Conservation (phyloP, 2,329 filamentous ascomycete genomes). For the Clonostachys rosea region DNA sequence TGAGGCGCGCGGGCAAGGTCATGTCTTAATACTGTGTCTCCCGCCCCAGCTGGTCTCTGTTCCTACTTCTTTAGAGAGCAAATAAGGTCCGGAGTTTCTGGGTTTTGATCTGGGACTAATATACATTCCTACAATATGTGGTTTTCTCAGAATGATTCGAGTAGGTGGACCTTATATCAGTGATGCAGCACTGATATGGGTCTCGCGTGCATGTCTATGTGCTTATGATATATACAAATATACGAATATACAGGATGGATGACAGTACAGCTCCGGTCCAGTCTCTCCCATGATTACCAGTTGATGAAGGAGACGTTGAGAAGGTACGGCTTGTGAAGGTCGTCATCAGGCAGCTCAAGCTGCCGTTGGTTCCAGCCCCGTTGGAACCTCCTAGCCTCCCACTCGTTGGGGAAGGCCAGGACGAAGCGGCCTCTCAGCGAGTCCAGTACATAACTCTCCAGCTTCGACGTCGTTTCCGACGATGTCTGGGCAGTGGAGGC, state of each 20-base stretch:
- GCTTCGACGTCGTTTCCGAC: slow-evolving; percentile 9
- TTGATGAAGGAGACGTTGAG: slow-evolving; percentile 19
- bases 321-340: neutral
- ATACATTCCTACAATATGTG: slow-evolving; percentile 18
- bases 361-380: slow-evolving; percentile 32
- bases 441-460: neutral
- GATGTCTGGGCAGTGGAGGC: slow-evolving; percentile 1
- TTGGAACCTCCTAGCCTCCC: slow-evolving; percentile 30
- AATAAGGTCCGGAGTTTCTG: slow-evolving; percentile 43
- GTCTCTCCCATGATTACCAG: slow-evolving; percentile 11
- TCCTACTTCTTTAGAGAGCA: slow-evolving; percentile 19
- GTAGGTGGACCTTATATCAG: too few species aligned
- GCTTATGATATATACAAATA: neutral
- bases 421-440: slow-evolving; percentile 18
- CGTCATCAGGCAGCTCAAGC: slow-evolving; percentile 6
- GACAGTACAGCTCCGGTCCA: neutral
- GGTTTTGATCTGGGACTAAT: slow-evolving; percentile 36
- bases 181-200: slow-evolving; percentile 5
- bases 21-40: neutral
- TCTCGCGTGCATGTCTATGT: slow-evolving; percentile 7
- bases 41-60: neutral
- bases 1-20: neutral
- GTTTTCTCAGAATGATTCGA: too few species aligned
- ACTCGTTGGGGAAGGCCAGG: slow-evolving; percentile 19
- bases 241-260: neutral